Evolutionary conservation across 23 red algal genomes (phyloP), one percentile per base, ranked within the genome.

Genomic region (Porphyridium purpureum): DNA sequence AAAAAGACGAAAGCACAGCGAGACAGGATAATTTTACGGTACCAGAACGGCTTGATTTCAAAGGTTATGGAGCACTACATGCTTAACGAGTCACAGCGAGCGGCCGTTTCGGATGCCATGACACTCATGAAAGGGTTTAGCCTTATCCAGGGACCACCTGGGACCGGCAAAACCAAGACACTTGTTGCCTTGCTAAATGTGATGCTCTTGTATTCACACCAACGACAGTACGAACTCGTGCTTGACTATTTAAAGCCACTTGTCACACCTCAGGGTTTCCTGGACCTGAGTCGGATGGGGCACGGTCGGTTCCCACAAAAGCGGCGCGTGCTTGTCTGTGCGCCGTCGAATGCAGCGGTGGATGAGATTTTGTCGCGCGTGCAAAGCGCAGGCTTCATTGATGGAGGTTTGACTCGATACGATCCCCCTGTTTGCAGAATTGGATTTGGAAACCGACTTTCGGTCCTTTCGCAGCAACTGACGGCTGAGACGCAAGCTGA

Each of bases 261-360:
- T 22, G 6, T 15, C 44, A 20, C 0, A 3, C 19, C 3, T 22
- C 19, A 15, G 44, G 44, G 44, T 2, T 4, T 22, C 3, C n/a
- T n/a, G n/a, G n/a, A n/a, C n/a, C n/a, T n/a, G n/a, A n/a, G n/a
- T n/a, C n/a, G n/a, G 21, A 17, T 15, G 6, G 49, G 15, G 7
- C 21, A 53, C 8, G 15, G 5, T 8, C 49, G 21, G 5, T 8
- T 26, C 21, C 49, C 49, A 26, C n/a, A n/a, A n/a, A n/a, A n/a
- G n/a, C n/a, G n/a, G n/a, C 75, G 72, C 2, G 36, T 93, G 0
- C 73, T 93, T 33, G 72, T 95, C 6, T 95, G 88, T 42, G 88
- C 88, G 8, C 79, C 88, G 17, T 86, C 79, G 14, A 95, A 95
- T 57, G 49, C 74, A 21, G 78, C 88, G 36, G 88, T 95, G 14